phyloP scores from a whole-genome alignment of 1,284 basidiomycete genomes.

The Apiotrichum veenhuisii region DNA sequence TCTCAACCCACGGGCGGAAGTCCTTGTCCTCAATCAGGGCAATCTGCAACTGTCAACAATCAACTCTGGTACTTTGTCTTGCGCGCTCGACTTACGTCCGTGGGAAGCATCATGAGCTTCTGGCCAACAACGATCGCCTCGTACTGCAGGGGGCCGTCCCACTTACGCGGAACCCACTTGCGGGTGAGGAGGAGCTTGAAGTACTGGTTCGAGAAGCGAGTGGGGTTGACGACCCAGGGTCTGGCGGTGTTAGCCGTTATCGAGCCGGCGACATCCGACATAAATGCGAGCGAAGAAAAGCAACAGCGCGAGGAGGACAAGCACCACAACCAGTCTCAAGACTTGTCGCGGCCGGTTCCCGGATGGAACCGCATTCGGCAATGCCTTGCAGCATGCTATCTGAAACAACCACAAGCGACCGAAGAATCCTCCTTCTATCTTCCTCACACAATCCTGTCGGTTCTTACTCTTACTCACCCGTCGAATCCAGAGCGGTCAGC shows the following conservation, averaged over 20 bases:
- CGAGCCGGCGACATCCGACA: background rate
- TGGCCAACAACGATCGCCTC: slow-evolving; percentile 51
- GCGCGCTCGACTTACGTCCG: slow-evolving; percentile 46
- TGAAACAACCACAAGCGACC: no score
- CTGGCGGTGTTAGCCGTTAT: slow-evolving; percentile 9
- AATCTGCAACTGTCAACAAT: slow-evolving; percentile 38
- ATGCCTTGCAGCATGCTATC: no score
- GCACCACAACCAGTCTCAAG: background rate
- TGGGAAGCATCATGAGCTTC: slow-evolving; percentile 58
- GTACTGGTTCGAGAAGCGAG: slow-evolving; percentile 54
- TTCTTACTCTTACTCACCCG: slow-evolving; percentile 35
- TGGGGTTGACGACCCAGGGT: slow-evolving; percentile 52
- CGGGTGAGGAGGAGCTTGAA: slow-evolving; percentile 53
- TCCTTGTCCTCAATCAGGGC: slow-evolving; percentile 48
- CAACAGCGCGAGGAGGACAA: background rate
- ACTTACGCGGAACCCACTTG: slow-evolving; percentile 54
- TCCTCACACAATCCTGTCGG: no score
- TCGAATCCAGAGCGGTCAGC: slow-evolving; percentile 53
- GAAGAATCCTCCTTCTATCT: no score
- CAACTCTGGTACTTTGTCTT: background rate
- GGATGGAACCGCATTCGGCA: no score
- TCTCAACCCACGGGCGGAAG: slow-evolving; percentile 51
- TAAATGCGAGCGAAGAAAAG: background rate
- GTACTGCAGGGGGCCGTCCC: slow-evolving; percentile 55
- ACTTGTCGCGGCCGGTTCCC: no score